Base-by-base conservation (phyloP, 176 grass and related monocot species). In the Carex myosuroides region DNA sequence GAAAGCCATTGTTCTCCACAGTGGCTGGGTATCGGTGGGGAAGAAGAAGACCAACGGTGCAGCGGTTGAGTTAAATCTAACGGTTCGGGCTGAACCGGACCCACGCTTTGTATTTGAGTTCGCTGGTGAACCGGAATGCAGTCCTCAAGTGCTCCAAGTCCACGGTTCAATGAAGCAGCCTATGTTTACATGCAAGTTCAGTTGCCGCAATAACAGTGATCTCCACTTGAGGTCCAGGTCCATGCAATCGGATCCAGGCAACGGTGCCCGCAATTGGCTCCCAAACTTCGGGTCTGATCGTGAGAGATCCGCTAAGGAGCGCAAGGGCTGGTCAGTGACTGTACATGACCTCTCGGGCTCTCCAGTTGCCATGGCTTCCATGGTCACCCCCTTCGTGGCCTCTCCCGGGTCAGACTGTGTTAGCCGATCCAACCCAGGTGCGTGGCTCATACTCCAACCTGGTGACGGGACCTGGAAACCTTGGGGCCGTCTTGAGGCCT, bases 311-410 rank as follows among this genome's bases (percentile, higher is more conserved):
- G 86, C 44, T 13, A 98, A 98, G 85, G 96, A 99, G 80, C 85
- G 96, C 13, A 99, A 99, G 83, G 96, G 96, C n/a, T 99, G 96
- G 96, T 99, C 96, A 12, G 91, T 95, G 8, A 99, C 91, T n/a
- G 93, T 99, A 35, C 96, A 99, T 83, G 96, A 99, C 70, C 93
- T 99, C 12, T 95, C 93, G 2, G 96, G 96, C 4, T 95, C 96
- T 3, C 91, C 96, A 13, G 93, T 99, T 6, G 96, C 96, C 44
- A 82, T 99, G 21, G 96, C 96, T 1, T 99, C 96, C 26, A 99
- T 99, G 96, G 90, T 95, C 6, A 99, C 96, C 18, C 96, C 96
- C 0, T 99, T 99, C 77, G 93, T 99, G n/a, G 88, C 96, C 2
- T 99, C 96, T 0, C 89, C 93, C 0, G 91, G 96, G 2, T 88